Conservation (phyloP, 371 early-diverging fungal genomes). For the Mortierella sp. region DNA sequence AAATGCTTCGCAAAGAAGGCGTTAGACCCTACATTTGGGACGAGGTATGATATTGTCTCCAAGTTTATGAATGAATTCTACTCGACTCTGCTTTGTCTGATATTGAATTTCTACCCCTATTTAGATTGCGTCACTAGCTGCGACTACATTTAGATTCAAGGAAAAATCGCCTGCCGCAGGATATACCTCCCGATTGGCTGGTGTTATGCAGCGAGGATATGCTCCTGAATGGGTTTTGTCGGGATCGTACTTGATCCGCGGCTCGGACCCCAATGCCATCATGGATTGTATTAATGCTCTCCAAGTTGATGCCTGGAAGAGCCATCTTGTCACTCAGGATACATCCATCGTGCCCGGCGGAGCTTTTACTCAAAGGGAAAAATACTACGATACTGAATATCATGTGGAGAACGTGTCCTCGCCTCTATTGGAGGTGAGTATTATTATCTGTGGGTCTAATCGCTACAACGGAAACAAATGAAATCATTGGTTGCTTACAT, state of each 20-base stretch:
- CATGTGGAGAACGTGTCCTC: conserved; percentile 72
- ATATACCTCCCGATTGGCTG: conserved; percentile 72
- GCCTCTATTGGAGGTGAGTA: conserved; percentile 65
- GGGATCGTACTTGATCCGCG: conserved; percentile 75
- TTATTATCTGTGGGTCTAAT: not conserved
- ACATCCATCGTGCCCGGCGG: conserved; percentile 60
- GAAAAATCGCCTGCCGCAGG: conserved; percentile 80
- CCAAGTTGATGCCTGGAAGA: conserved; percentile 73
- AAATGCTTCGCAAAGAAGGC: conserved; percentile 77
- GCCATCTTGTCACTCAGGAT: conserved; percentile 48
- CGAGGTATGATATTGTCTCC: conserved; percentile 63
- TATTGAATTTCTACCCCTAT: not conserved
- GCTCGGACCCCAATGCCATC: conserved; percentile 73
- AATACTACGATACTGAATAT: conserved; percentile 91
- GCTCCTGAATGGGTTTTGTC: conserved; percentile 78
- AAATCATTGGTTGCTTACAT: not conserved
- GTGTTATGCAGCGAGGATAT: conserved; percentile 75
- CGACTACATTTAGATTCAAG: conserved; percentile 83
- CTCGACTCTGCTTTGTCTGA: not conserved
- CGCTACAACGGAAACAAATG: not conserved
- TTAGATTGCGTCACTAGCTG: conserved; percentile 70
- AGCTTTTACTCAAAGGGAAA: conserved; percentile 68
- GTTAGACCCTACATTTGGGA: conserved; percentile 83
- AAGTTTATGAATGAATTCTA: not conserved
- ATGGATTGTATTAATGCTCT: conserved; percentile 70